A percentile compares a stretch with the other conserved stretches of the same genome.
phyloP scores from a whole-genome alignment of 257 asterid species.

The Ilex asprella region DNA sequence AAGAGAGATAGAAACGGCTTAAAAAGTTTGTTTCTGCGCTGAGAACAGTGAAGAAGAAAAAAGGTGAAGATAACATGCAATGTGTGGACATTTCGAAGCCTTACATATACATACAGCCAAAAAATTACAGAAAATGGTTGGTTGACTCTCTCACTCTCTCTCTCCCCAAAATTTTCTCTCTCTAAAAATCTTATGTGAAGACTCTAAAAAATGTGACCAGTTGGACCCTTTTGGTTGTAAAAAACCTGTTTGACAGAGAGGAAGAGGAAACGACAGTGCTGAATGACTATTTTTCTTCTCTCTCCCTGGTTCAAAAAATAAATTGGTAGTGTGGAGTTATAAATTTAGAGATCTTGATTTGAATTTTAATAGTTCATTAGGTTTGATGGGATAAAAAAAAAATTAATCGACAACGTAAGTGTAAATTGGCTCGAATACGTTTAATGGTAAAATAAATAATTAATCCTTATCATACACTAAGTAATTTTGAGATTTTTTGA shows the following conservation, averaged over 20 bases:
- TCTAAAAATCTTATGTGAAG: neutral
- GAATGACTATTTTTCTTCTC: too few species aligned
- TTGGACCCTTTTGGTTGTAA: neutral
- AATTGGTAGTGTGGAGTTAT: too few species aligned
- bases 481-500: too few species aligned
- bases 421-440: neutral
- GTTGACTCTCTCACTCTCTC: conserved; percentile 32
- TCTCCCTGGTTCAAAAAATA: too few species aligned
- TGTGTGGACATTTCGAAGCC: conserved; percentile 41
- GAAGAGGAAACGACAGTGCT: neutral
- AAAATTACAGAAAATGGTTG: conserved; percentile 21
- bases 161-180: neutral
- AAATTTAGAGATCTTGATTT: too few species aligned
- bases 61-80: conserved; percentile 28
- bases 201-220: neutral
- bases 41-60: neutral
- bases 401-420: too few species aligned
- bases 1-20: conserved; percentile 1
- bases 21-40: conserved; percentile 1
- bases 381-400: too few species aligned
- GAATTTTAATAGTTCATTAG: too few species aligned
- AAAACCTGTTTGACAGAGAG: neutral
- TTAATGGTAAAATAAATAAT: too few species aligned
- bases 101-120: conserved; percentile 31
- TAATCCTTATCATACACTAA: too few species aligned